phyloP scores from a whole-genome alignment of 257 asterid species.

The Fraxinus americana region DNA sequence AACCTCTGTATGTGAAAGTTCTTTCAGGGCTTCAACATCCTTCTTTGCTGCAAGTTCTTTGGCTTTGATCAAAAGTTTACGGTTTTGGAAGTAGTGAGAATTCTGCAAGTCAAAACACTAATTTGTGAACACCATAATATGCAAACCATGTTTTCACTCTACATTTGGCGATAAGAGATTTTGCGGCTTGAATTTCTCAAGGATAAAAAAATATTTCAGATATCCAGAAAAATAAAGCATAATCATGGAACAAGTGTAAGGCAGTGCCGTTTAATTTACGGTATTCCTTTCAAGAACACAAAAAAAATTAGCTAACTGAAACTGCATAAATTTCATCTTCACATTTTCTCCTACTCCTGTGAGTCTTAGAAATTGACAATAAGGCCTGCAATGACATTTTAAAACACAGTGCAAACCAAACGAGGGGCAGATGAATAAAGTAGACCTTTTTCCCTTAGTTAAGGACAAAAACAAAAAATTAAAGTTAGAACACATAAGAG shows the following conservation, averaged over 20 bases:
- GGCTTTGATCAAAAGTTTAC: conserved; percentile 54
- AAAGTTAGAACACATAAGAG: no score
- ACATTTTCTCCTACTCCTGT: no score
- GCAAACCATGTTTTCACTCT: not conserved
- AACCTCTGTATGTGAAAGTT: conserved; percentile 70
- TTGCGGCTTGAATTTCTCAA: not conserved
- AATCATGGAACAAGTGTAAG: not conserved
- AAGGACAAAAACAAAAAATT: no score
- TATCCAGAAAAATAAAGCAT: not conserved
- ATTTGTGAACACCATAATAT: not conserved
- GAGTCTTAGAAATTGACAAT: not conserved
- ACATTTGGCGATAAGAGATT: not conserved
- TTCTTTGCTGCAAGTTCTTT: conserved; percentile 79
- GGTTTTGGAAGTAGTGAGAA: conserved; percentile 61
- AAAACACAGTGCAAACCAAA: not conserved
- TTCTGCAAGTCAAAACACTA: conserved; percentile 51
- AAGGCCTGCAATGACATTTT: not conserved
- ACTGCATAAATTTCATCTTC: not conserved
- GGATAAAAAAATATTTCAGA: not conserved
- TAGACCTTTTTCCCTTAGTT: not conserved
- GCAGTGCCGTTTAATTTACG: not conserved
- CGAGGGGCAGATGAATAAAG: not conserved
- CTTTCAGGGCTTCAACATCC: conserved; percentile 63
- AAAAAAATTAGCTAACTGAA: no score
- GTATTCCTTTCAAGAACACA: not conserved